phyloP scores from a whole-genome alignment of 257 asterid genomes.

The Cynanchum wilfordii region DNA sequence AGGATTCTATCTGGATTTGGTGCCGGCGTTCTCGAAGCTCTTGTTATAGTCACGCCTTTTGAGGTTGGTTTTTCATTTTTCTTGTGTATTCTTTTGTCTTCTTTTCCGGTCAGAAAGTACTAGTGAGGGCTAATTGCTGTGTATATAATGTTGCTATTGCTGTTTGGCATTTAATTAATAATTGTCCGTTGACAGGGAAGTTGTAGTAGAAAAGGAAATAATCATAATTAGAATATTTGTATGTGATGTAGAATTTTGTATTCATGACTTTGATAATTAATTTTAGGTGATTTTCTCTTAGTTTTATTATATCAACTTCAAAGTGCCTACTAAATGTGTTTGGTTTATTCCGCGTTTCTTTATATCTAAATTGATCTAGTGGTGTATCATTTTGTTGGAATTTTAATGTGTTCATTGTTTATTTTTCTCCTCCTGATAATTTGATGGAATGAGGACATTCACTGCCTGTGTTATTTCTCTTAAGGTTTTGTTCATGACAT shows the following conservation, averaged over 20 bases:
- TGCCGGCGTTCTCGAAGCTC: conserved; percentile 99
- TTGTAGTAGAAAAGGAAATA: neutral
- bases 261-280: neutral
- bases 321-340: neutral
- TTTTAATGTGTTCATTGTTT: neutral
- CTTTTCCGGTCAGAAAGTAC: neutral
- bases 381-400: neutral
- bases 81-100: neutral
- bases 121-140: neutral
- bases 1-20: conserved; percentile 88
- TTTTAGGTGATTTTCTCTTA: neutral
- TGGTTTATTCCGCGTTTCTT: neutral
- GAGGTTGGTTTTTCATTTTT: conserved; percentile 52
- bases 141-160: neutral
- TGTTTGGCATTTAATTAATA: neutral
- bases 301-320: neutral
- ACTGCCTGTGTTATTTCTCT: neutral
- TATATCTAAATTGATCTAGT: neutral
- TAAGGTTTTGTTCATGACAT: neutral
- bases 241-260: neutral
- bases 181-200: neutral
- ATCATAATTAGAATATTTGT: no score
- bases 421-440: neutral
- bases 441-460: neutral
- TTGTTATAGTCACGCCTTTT: conserved; percentile 87